These are phyloP conservation scores for Ettlia oleoabundans DNA, from an alignment of 139 green algal species.

Conservation along the genomic window DNA sequence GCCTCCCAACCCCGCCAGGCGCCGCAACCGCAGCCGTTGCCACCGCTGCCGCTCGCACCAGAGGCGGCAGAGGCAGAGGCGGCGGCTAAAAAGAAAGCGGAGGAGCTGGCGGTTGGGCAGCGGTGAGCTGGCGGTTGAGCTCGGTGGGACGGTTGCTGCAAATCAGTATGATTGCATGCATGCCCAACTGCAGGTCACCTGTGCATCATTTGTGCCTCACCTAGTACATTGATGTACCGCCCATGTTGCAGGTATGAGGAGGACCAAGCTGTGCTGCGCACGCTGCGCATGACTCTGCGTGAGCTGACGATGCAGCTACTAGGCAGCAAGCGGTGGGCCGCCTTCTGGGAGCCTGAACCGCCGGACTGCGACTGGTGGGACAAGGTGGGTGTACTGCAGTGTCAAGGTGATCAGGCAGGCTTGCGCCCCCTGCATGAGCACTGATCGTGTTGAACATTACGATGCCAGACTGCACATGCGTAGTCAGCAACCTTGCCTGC, in stretches of 20 bases:
- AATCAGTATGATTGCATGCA: too few species aligned
- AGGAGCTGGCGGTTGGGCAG: slow-evolving; percentile 26
- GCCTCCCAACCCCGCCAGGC: background rate
- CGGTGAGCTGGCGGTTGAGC: background rate
- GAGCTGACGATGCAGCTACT: slow-evolving; percentile 66
- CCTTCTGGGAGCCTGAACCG: slow-evolving; percentile 60
- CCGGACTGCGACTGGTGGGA: slow-evolving; percentile 63
- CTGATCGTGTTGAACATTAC: too few species aligned
- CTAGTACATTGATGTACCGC: background rate
- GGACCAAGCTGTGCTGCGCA: slow-evolving; percentile 62
- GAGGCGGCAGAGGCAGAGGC: slow-evolving; percentile 36
- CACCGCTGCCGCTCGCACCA: slow-evolving; percentile 43
- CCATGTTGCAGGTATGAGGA: slow-evolving; percentile 47
- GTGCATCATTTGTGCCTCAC: background rate
- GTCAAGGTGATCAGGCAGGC: too few species aligned
- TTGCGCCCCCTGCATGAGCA: too few species aligned
- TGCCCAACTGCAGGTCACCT: too few species aligned
- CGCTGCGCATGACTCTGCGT: slow-evolving; percentile 75
- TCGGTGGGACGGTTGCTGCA: too few species aligned
- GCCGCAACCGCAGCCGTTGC: background rate
- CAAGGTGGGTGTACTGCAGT: too few species aligned
- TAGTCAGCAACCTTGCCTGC: background rate
- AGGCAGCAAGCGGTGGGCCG: slow-evolving; percentile 58
- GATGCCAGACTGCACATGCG: too few species aligned
- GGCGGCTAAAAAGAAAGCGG: slow-evolving; percentile 2